Base-by-base conservation (phyloP, 352 stramenopile genomes). In the Aphanomyces cochlioides region DNA sequence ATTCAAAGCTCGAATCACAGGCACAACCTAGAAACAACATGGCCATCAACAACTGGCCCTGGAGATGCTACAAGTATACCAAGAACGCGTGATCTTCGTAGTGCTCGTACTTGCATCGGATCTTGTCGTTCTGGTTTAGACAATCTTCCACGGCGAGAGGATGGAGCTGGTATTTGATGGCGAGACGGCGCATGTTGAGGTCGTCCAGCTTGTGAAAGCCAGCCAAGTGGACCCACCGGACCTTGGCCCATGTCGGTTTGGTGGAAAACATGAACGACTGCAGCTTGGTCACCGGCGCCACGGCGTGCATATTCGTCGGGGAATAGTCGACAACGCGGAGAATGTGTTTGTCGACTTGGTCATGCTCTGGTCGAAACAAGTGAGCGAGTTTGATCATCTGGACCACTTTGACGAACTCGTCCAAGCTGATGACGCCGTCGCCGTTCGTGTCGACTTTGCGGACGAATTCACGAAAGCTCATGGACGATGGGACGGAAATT, bases 331-430 rank as follows among this genome's bases (percentile, higher is more conserved):
- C 87, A 21, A 83, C 83, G 7, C 87, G 82, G 10, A 94, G 78
- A 47, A 43, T 73, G 36, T 67, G 53, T 28, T 72, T 47, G 10
- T 63, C 61, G 61, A 74, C 39, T 63, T 66, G 36, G 41, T 76
- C 86, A 28, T 67, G 86, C 12, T 82, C 77, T 5, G 80, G 77
- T 54, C 78, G 88, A 61, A 96, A 93, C 63, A 96, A 79, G 43
- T 95, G 85, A 10, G 87, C 87, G 38, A 94, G 67, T 72, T 96
- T 96, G 71, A 96, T 92, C 73, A 92, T 88, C 53, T 95, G 88
- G 39, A 96, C 88, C 17, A 84, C 85, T 40, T 88, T 82, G 64
- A 91, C 73, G 75, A 96, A 96, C 65, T 96, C 87, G 19, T 88
- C 78, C 72, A 89, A 93, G 47, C 87, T 87, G 69, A 96, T 94